Conservation (phyloP, 2,329 filamentous ascomycete species). For the Trichoderma sp. region DNA sequence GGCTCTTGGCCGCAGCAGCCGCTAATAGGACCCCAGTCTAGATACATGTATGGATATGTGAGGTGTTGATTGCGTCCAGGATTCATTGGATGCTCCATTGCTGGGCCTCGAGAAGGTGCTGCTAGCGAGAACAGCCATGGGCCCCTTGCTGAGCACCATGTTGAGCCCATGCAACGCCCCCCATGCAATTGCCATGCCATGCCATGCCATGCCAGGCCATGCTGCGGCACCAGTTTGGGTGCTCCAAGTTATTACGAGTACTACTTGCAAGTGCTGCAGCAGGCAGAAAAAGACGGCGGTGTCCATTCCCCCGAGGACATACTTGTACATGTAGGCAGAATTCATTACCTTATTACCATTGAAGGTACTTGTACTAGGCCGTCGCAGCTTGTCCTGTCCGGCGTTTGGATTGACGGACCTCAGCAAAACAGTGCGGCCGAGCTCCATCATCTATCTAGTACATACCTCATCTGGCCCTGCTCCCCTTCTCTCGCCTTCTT, state of each 20-base stretch:
- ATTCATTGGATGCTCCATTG: too few relatives aligned
- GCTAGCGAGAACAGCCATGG: background rate
- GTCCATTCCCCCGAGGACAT: background rate
- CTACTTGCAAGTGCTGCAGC: too few relatives aligned
- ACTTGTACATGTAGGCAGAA: too few relatives aligned
- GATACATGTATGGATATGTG: too few relatives aligned
- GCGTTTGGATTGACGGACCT: background rate
- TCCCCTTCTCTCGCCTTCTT: background rate
- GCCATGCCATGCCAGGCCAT: slow-evolving; percentile 3
- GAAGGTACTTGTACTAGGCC: background rate
- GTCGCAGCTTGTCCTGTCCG: slow-evolving; percentile 16
- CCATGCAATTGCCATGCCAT: slow-evolving; percentile 11
- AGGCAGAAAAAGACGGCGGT: background rate
- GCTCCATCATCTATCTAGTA: background rate
- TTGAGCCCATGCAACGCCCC: background rate
- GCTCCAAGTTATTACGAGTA: too few relatives aligned
- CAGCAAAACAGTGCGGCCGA: background rate
- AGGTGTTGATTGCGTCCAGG: too few relatives aligned
- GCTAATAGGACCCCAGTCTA: slow-evolving; percentile 5
- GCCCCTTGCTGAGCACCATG: background rate
- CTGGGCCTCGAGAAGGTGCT: too few relatives aligned
- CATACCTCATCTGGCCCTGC: background rate
- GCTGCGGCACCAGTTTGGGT: slow-evolving; percentile 13
- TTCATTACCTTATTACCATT: too few relatives aligned
- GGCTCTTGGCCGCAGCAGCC: slow-evolving; percentile 11